These are phyloP conservation scores for Cadophora gregata DNA, from an alignment of 2,329 filamentous ascomycete genomes.

Conservation along the genomic window DNA sequence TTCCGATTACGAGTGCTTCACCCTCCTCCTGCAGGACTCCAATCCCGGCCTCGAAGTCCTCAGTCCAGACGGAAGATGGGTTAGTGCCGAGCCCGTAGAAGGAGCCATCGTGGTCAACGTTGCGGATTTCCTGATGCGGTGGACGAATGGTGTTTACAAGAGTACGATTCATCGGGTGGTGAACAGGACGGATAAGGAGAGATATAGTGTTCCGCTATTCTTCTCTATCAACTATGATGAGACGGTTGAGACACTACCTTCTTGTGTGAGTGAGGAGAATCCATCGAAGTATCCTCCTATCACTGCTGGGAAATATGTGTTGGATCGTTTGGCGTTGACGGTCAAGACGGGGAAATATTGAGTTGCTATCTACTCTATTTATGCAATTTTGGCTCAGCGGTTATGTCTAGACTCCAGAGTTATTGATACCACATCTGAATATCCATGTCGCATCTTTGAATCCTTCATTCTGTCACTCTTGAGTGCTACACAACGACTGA, in stretches of 20 bases:
- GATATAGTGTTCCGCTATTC: constrained; percentile 64
- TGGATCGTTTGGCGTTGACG: constrained; percentile 41
- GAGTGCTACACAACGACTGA: too few relatives aligned
- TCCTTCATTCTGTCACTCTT: too few relatives aligned
- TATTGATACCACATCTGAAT: too few relatives aligned
- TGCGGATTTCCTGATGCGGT: constrained; percentile 55
- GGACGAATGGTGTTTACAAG: constrained; percentile 59
- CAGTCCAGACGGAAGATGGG: constrained; percentile 53
- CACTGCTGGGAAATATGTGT: constrained; percentile 41
- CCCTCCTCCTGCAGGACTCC: constrained; percentile 58
- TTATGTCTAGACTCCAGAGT: not conserved
- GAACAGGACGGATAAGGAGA: constrained; percentile 55
- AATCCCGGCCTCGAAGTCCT: constrained; percentile 59
- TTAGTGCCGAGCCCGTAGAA: constrained; percentile 50
- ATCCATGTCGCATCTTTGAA: too few relatives aligned
- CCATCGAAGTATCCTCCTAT: constrained; percentile 41
- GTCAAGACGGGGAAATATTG: constrained; percentile 41
- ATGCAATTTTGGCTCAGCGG: too few relatives aligned
- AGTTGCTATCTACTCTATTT: not conserved
- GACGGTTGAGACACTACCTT: constrained; percentile 41
- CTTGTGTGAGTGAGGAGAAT: constrained; percentile 40
- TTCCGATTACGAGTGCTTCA: constrained; percentile 62
- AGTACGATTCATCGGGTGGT: constrained; percentile 62
- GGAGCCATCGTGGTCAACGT: constrained; percentile 59
- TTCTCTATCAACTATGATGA: constrained; percentile 48